These are phyloP conservation scores for Micromonas pusilla DNA, from an alignment of 139 green algal species.

Conservation along the genomic window DNA sequence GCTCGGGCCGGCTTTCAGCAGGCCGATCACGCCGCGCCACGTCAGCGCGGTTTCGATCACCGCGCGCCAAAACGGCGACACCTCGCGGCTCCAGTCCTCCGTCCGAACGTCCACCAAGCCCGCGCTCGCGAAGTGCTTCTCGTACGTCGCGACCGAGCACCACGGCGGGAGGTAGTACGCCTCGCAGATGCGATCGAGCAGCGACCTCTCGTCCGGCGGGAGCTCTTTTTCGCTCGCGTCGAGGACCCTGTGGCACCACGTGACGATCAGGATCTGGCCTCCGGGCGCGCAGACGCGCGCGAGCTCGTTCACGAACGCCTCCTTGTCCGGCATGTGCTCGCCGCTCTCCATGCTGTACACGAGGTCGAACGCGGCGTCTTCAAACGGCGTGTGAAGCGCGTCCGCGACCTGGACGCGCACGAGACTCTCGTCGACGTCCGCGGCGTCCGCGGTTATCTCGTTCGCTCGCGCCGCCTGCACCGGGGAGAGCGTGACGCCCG, in stretches of 20 bases:
- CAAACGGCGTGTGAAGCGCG: slow-evolving; percentile 79
- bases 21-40: slow-evolving; percentile 29
- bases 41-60: slow-evolving; percentile 72
- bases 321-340: slow-evolving; percentile 99
- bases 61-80: slow-evolving; percentile 89
- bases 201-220: slow-evolving; percentile 43
- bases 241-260: slow-evolving; percentile 86
- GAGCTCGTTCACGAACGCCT: slow-evolving; percentile 89
- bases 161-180: slow-evolving; percentile 96
- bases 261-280: slow-evolving; percentile 61
- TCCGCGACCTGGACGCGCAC: slow-evolving; percentile 80
- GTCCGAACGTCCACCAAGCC: slow-evolving; percentile 45
- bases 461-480: slow-evolving; percentile 77
- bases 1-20: slow-evolving; percentile 36
- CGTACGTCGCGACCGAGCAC: slow-evolving; percentile 87
- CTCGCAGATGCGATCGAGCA: slow-evolving; percentile 88
- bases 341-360: slow-evolving; percentile 94
- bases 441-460: slow-evolving; percentile 44
- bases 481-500: slow-evolving; percentile 85
- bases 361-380: slow-evolving; percentile 83
- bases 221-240: slow-evolving; percentile 28
- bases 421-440: slow-evolving; percentile 50
- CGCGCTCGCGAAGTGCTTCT: slow-evolving; percentile 50
- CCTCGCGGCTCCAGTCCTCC: slow-evolving; percentile 78
- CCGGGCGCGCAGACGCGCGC: slow-evolving; percentile 75